Evolutionary conservation across 2,329 filamentous ascomycete genomes (phyloP), one percentile per base, ranked within the genome.

Genomic region (Penicillium polonicum): DNA sequence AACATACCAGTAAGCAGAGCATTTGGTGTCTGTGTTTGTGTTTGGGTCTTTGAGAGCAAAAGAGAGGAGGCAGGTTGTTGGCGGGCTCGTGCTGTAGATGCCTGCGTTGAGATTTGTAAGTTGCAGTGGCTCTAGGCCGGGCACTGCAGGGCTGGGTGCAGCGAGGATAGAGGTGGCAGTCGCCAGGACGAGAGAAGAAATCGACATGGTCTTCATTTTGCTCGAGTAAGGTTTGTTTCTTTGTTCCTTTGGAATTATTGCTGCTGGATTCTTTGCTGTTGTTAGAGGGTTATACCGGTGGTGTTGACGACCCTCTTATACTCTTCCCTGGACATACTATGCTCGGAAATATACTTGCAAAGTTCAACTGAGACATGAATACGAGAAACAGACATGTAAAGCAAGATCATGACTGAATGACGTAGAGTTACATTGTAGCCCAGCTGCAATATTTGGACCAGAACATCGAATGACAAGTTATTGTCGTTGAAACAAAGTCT

Each of bases 1-100:
- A 33, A 55, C 57, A 39, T 57, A 65, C 62, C 62, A 65, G 46
- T 42, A 38, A 13, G 49, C 55, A 36, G 51, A 31, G 31, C 62
- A 65, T 25, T 46, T 35, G 12, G 59, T 60, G 4, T 58, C 41
- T 9, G 52, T 33, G 13, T 54, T 52, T 1, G 54, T 58, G 44
- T 63, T 65, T 21, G 62, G 60, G 9, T 65, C 62, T 10, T 52
- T 65, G 12, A 65, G 23, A 15, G 52, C 27, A 35, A 65, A 58
- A 5, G 17, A 29, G 21, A 61, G 38, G 2, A 58, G 9, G 17
- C 52, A 39, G 3, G 50, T 60, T 21, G 51, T 48, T 33, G 62
- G 62, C 4, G 17, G 36, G 8, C 23, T 51, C 9, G 62, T 48
- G 10, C 21, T 19, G 44, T 60, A 61, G 29, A 61, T 53, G n/a